Base-by-base conservation (phyloP, 192 early-diverging fungal genomes). In the Jimgerdemannia flammicorona region DNA sequence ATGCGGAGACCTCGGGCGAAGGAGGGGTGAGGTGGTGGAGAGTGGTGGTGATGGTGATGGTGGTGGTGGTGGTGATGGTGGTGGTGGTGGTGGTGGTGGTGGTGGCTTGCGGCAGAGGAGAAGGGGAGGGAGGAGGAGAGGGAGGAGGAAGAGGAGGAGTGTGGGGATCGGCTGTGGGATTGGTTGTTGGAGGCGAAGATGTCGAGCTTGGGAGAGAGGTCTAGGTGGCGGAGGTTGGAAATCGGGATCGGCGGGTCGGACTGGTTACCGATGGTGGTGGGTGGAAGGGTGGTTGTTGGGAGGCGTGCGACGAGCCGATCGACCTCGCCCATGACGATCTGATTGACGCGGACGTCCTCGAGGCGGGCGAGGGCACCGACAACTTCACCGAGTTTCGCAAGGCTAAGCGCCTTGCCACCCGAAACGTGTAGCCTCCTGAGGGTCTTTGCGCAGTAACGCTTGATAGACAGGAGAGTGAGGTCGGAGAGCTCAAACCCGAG, bases 131-230 rank as follows among this genome's bases (percentile, higher is more conserved):
- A 8, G 6, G 49, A 59, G 2, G 49, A 10, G 49, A 59, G 49
- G 49, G 49, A 59, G 49, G 49, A 59, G 14, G 49, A 59, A 14
- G 6, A 14, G 49, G 14, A 14, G 40, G 67, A 68, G 19, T 20
- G 29, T 7, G 18, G 29, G 40, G 67, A 68, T 10, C 67, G 67
- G 67, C 9, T 40, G 49, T 59, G 49, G 9, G 67, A 7, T 9
- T 0, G 67, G 9, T 41, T 20, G 40, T 68, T 68, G 67, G 67
- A 68, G 29, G 67, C 9, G 40, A 40, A 68, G 40, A 68, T 68
- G 67, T 68, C 67, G 29, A 68, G 67, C 19, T 68, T 68, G 6
- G 67, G 67, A 20, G 67, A 68, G 29, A 68, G 40, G 67, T 68
- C 67, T 4, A 68, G 40, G 67, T 68, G 29, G 67, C 67, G 67